Evolutionary conservation across 441 rosid species (phyloP).

Genomic region (Jatropha multifida): DNA sequence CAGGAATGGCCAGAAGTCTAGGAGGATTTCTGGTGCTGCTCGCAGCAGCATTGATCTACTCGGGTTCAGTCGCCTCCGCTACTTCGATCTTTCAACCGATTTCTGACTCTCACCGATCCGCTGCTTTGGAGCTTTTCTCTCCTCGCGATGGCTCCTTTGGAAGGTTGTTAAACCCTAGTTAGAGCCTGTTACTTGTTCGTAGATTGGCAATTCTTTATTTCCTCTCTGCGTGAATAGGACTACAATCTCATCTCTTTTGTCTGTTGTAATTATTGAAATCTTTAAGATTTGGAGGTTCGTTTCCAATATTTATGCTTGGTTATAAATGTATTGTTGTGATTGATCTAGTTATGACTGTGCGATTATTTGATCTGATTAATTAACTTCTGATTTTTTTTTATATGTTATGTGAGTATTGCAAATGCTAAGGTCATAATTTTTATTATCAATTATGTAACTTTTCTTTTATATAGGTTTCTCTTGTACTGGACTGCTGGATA

Average conservation of each 20-base stretch:
- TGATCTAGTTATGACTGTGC: neutral
- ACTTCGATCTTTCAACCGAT: conserved; percentile 71
- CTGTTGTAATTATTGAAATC: too few species aligned
- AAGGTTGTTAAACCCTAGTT: conserved; percentile 47
- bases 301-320: neutral
- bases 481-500: neutral
- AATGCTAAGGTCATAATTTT: too few species aligned
- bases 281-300: neutral
- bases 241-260: too few species aligned
- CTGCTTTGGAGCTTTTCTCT: conserved; percentile 67
- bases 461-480: neutral
- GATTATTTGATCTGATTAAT: neutral
- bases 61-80: conserved; percentile 34
- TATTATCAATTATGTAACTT: neutral
- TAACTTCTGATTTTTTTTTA: neutral
- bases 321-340: neutral
- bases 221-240: too few species aligned
- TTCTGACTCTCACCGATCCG: conserved; percentile 88
- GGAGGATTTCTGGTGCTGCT: conserved; percentile 43
- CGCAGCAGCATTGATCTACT: conserved; percentile 48
- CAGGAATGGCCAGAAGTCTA: conserved; percentile 60
- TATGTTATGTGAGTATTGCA: neutral
- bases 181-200: neutral
- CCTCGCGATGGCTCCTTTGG: conserved; percentile 61
- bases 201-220: neutral